phyloP scores from a whole-genome alignment of 176 grass and related monocot genomes.

The Puya raimondii region DNA sequence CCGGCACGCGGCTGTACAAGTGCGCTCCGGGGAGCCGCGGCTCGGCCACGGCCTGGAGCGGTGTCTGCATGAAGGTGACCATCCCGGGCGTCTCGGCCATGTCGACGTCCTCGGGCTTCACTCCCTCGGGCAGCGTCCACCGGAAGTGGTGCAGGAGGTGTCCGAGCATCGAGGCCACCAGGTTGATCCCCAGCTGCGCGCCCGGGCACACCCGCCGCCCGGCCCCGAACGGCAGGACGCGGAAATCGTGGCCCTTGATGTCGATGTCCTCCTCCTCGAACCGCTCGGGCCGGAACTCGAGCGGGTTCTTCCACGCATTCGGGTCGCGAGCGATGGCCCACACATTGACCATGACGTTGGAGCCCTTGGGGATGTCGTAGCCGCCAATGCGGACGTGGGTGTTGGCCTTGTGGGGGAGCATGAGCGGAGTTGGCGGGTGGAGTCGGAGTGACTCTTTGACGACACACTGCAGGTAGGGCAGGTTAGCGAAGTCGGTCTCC shows the following conservation, averaged over 20 bases:
- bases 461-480: slow-evolving; percentile 48
- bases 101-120: slow-evolving; percentile 37
- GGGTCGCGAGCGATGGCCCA: slow-evolving; percentile 61
- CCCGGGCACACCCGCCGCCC: slow-evolving; percentile 61
- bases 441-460: slow-evolving; percentile 62
- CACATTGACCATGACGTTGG: slow-evolving; percentile 60
- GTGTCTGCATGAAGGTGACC: slow-evolving; percentile 54
- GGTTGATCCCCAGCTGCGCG: slow-evolving; percentile 56
- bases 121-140: slow-evolving; percentile 45
- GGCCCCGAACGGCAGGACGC: slow-evolving; percentile 52
- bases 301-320: slow-evolving; percentile 42
- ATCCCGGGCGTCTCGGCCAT: slow-evolving; percentile 53
- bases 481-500: slow-evolving; percentile 40
- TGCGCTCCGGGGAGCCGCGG: slow-evolving; percentile 37
- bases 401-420: slow-evolving; percentile 52
- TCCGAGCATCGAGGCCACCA: slow-evolving; percentile 51
- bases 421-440: slow-evolving; percentile 55
- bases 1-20: slow-evolving; percentile 40
- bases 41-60: slow-evolving; percentile 37
- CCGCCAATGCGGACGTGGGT: slow-evolving; percentile 31
- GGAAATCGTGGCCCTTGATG: slow-evolving; percentile 54
- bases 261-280: slow-evolving; percentile 42
- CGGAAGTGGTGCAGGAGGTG: slow-evolving; percentile 64
- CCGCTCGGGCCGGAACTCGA: slow-evolving; percentile 55
- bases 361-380: slow-evolving; percentile 52